Conservation (phyloP, 2,329 filamentous ascomycete species). For the Aspergillus ibericus region DNA sequence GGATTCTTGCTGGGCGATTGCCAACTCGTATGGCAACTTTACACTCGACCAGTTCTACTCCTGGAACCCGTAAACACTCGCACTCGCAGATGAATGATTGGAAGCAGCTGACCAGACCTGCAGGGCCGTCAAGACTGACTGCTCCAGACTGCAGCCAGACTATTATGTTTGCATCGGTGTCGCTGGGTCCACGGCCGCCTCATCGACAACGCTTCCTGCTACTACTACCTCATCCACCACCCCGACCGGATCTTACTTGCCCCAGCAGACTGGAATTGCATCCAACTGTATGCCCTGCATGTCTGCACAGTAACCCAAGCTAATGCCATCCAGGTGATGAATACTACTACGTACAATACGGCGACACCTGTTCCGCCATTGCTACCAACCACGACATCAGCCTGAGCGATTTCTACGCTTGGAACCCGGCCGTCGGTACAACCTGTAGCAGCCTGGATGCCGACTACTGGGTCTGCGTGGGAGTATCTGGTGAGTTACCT, state of each 20-base stretch:
- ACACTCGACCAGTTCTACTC: conserved; percentile 5
- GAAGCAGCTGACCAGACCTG: not conserved
- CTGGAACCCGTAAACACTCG: conserved; percentile 4
- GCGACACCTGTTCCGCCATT: conserved; percentile 5
- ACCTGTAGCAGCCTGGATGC: not conserved
- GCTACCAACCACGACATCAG: not conserved
- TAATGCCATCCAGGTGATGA: not conserved
- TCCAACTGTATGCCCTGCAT: not conserved
- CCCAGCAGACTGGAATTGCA: not conserved
- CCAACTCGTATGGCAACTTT: not conserved
- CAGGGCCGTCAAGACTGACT: not conserved
- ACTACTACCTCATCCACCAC: not conserved
- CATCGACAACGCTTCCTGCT: not conserved
- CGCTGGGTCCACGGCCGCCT: not conserved
- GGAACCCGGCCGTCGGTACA: conserved; percentile 7
- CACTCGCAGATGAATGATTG: not conserved
- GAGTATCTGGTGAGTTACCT: not conserved
- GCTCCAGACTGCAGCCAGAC: conserved; percentile 1
- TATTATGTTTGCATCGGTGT: conserved; percentile 9
- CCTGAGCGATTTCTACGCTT: conserved; percentile 3
- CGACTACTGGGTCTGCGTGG: conserved; percentile 4
- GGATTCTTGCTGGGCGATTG: conserved; percentile 1
- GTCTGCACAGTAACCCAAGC: not conserved
- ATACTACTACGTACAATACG: not conserved
- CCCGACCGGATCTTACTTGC: not conserved